Evolutionary conservation across 208 protist genomes (phyloP), one percentile per base, ranked within the genome.

Genomic region (Leptomonas pyrrhocoris): DNA sequence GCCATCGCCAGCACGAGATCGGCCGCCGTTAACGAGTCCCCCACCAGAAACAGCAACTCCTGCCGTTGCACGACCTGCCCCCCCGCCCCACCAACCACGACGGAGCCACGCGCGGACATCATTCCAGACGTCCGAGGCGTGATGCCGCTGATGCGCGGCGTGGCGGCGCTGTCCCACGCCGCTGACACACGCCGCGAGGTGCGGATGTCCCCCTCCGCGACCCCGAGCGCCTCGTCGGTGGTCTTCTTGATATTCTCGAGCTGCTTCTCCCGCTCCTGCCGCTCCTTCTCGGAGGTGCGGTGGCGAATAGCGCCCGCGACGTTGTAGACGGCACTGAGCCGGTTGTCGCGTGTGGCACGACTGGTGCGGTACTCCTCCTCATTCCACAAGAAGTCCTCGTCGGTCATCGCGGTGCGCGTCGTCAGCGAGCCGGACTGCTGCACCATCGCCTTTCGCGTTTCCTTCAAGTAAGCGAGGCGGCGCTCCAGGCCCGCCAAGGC

Each of bases 1-100:
- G 84, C 71, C 58, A 84, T 62, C 30, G 73, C 73, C 28, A 94
- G 40, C 21, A 86, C 70, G 11, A 94, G 68, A 51, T 92, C 85
- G 8, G 86, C 84, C 2, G 88, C 88, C 9, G 88, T 93, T 65
- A 93, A 80, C 6, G 84, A 90, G 62, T 90, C 81, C 0, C 85
- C 83, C 0, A 93, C 88, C 19, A 93, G 73, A 70, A 93, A 93
- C 30, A 77, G 25, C 7, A 86, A 73, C 67, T 80, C 70, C 57
- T 85, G 53, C 58, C 84, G 66, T 65, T 81, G 66, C 18, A 71
- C 43, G 36, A 23, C 23, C 31, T 60, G 50, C 42, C 59, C 31
- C 31, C 64, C 69, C 21, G 53, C 51, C 40, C 27, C 56, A 23
- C 72, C 50, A 28, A 48, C 43, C 21, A 72, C 21, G 28, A 60